Percentiles rank a stretch among this genome's conserved stretches.
These are phyloP conservation scores for Polygonum maritimum DNA, from an alignment of 148 eudicot genomes.

Conservation along the genomic window DNA sequence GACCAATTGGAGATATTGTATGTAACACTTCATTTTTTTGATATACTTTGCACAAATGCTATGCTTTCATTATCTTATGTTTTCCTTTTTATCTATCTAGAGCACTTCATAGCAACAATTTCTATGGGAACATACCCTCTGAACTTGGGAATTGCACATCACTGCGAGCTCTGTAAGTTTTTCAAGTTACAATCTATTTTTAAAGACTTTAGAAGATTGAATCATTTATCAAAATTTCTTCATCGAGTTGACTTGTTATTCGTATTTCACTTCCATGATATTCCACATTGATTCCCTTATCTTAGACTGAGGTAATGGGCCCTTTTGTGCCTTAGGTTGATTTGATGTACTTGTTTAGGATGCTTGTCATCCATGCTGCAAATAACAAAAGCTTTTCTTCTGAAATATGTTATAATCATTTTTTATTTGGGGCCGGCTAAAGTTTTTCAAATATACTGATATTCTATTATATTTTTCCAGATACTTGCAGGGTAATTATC, in stretches of 20 bases:
- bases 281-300: neutral
- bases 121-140: slow-evolving; percentile 84
- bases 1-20: slow-evolving; percentile 79
- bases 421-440: slow-evolving; percentile 1
- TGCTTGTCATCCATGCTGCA: neutral
- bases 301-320: neutral
- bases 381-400: neutral
- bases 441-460: neutral
- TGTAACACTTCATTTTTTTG: slow-evolving; percentile 22
- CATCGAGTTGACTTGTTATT: neutral
- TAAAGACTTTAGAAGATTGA: neutral
- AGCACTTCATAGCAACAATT: slow-evolving; percentile 79
- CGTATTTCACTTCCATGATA: neutral
- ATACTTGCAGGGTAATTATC: slow-evolving; percentile 81
- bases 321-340: neutral
- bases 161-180: slow-evolving; percentile 77
- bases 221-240: neutral
- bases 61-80: slow-evolving; percentile 1
- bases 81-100: slow-evolving; percentile 31
- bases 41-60: slow-evolving; percentile 11
- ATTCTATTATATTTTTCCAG: slow-evolving; percentile 26
- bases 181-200: neutral
- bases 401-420: neutral
- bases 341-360: neutral
- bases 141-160: slow-evolving; percentile 84